Conservation (phyloP, 164 flowering plant species). For the grape (Vitis vinifera) region DNA sequence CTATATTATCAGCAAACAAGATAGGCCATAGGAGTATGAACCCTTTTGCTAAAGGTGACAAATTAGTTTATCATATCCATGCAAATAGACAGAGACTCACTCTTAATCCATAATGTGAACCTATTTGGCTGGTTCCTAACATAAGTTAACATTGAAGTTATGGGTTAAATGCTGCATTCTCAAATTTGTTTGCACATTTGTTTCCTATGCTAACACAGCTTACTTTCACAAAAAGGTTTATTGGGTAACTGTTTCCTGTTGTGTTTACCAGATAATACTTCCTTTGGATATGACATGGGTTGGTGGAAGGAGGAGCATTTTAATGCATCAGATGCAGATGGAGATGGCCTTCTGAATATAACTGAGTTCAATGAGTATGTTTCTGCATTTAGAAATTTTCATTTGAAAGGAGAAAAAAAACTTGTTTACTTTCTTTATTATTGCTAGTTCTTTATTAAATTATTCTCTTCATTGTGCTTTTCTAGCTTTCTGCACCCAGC, state of each 20-base stretch:
- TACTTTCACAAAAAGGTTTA: background rate
- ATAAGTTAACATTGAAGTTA: too few species aligned
- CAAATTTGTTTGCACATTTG: too few species aligned
- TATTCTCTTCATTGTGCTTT: slow-evolving; percentile 11
- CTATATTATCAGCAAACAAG: too few species aligned
- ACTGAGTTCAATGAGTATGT: slow-evolving; percentile 94
- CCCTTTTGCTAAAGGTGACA: too few species aligned
- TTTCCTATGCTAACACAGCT: background rate
- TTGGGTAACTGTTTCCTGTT: slow-evolving; percentile 8
- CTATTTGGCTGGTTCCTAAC: too few species aligned
- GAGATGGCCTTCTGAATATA: slow-evolving; percentile 78
- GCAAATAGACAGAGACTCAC: too few species aligned
- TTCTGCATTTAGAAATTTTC: slow-evolving; percentile 10
- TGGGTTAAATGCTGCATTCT: too few species aligned
- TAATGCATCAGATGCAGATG: slow-evolving; percentile 92
- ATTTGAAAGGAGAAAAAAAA: background rate
- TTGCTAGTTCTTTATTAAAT: slow-evolving; percentile 2
- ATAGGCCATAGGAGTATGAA: too few species aligned
- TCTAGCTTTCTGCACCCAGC: slow-evolving; percentile 90
- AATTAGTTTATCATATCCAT: too few species aligned
- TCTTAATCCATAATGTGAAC: too few species aligned
- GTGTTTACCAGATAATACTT: slow-evolving; percentile 50
- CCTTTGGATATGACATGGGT: slow-evolving; percentile 82
- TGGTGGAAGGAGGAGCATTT: slow-evolving; percentile 99
- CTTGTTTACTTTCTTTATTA: background rate